These are phyloP conservation scores for Geotrichum candidum DNA, from an alignment of 1,139 yeast genomes.

Conservation along the genomic window DNA sequence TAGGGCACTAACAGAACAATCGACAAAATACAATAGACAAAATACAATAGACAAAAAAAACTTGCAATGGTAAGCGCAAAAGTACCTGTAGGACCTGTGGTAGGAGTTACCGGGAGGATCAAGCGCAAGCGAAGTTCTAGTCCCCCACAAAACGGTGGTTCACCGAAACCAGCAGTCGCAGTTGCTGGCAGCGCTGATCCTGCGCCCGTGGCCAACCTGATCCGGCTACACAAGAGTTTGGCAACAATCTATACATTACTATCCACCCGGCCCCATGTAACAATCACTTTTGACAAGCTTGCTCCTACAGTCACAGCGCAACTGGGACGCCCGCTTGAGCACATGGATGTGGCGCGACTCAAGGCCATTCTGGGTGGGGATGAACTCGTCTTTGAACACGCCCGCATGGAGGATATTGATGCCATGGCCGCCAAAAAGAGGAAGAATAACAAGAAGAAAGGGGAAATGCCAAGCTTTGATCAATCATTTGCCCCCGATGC, in stretches of 20 bases:
- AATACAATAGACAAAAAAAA: not conserved
- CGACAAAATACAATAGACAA: not conserved
- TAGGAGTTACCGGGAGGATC: not conserved
- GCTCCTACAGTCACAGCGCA: conserved; percentile 45
- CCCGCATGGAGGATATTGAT: conserved; percentile 32
- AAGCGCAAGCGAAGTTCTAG: not conserved
- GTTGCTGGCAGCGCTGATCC: not conserved
- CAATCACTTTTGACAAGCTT: conserved; percentile 49
- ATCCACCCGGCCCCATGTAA: conserved; percentile 48
- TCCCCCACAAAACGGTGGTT: not conserved
- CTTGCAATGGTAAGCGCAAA: not conserved
- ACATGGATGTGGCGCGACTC: conserved; percentile 57
- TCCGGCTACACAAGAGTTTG: conserved; percentile 19
- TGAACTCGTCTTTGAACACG: conserved; percentile 61
- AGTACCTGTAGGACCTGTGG: not conserved
- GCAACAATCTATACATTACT: conserved; percentile 51
- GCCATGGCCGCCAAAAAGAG: conserved; percentile 34
- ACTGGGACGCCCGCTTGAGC: conserved; percentile 21
- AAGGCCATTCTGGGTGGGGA: conserved; percentile 53
- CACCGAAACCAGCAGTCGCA: not conserved
- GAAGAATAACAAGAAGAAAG: conserved; percentile 29
- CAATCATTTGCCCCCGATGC: conserved; percentile 21
- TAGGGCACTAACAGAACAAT: not conserved
- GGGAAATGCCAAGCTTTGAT: conserved; percentile 27
- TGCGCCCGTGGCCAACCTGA: not conserved